A percentile compares a stretch with the other conserved stretches of the same genome.
These are phyloP conservation scores for Solanum dulcamara DNA, from an alignment of 257 asterid species.

Conservation along the genomic window DNA sequence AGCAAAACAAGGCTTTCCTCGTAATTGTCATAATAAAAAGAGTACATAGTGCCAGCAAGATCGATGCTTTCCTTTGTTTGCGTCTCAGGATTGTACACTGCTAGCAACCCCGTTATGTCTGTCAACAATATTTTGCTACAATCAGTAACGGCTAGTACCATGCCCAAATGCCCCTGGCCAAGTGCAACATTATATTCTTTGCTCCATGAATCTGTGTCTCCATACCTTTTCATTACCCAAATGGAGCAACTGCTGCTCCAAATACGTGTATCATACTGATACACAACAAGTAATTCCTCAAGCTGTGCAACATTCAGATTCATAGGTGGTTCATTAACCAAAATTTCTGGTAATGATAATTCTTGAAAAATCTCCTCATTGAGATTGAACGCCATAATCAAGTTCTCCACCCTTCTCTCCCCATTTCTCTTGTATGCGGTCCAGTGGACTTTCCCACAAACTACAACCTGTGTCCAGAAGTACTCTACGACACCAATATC, in stretches of 20 bases:
- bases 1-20: slow-evolving; percentile 7
- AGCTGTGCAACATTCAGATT: background rate
- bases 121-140: background rate
- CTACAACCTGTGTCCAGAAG: background rate
- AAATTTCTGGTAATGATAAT: background rate
- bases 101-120: background rate
- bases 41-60: background rate
- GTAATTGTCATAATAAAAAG: background rate
- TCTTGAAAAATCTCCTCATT: slow-evolving; percentile 1
- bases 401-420: background rate
- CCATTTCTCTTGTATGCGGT: background rate
- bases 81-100: background rate
- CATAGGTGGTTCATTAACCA: background rate
- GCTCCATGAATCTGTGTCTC: background rate
- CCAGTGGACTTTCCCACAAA: background rate
- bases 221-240: slow-evolving; percentile 12
- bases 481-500: background rate
- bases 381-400: slow-evolving; percentile 4
- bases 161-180: background rate
- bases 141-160: background rate
- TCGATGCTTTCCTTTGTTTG: background rate
- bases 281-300: background rate
- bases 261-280: background rate
- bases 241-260: background rate
- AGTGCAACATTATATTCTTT: background rate